Evolutionary conservation across 331 rosid genomes (phyloP), one percentile per base, ranked within the genome.

Genomic region (Prunus yedoensis): DNA sequence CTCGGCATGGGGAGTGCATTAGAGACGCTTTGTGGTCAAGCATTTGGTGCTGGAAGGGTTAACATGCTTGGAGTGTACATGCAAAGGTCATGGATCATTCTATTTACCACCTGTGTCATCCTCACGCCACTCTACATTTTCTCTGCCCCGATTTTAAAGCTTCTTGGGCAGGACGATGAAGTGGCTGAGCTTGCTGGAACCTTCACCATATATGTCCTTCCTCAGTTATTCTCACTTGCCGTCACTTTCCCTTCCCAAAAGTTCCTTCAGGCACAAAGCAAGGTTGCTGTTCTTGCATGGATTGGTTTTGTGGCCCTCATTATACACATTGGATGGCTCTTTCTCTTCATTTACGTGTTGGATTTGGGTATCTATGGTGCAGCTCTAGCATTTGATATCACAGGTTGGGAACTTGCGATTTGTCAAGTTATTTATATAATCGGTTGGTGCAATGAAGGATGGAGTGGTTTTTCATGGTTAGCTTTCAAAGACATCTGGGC

Each of bases 1-100:
- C 87, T 91, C 80, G 98, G 98, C 10, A 94, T 91, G 98, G 96
- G 93, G 46, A 91, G 97, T 54, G 98, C 98, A 23, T 60, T 91
- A 0, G 98, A 91, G 91, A 94, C 97, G 20, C 85, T 94, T 0
- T 91, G 98, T 49, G 97, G 98, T 35, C 98, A 94, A 89, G 96
- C 98, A 18, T 94, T 75, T 74, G 97, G 98, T 16, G 97, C 98
- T 15, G 96, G 98, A 52, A 90, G 83, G 64, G 49, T 88, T 47
- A 2, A 81, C 17, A 56, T 90, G 92, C 98, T 94, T 35, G 98
- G 98, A 8, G 79, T 94, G 58, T 91, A 91, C 78, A 77, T 88
- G 93, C 98, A 94, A 80, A 85, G 98, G 2, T 94, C 98, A 8
- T 88, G 90, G 87, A 62, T 87, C 23, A 88, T 94, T 65, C 80